Conservation (phyloP, 305 asterid genomes). For the Galium porrigens region DNA sequence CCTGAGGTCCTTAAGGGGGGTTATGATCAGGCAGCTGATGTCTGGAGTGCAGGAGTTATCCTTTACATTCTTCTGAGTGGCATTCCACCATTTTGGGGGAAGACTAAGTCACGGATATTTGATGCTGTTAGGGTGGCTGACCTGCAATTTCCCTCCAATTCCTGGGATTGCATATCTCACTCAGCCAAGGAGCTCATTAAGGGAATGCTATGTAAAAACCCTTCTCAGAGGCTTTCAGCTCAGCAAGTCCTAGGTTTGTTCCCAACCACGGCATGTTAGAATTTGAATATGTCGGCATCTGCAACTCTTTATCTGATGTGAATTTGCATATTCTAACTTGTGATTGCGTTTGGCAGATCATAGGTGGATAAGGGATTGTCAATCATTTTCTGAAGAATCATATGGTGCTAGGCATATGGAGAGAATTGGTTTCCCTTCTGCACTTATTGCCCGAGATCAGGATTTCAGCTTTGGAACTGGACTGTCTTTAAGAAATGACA, state of each 20-base stretch:
- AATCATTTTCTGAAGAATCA: conserved; percentile 15
- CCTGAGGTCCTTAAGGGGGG: conserved; percentile 67
- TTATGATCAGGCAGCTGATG: conserved; percentile 62
- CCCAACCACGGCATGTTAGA: conserved; percentile 4
- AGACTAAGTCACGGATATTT: conserved; percentile 53
- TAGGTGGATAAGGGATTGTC: conserved; percentile 35
- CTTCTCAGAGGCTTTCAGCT: conserved; percentile 49
- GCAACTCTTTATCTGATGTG: not conserved
- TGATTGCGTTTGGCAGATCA: conserved; percentile 29
- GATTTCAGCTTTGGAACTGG: conserved; percentile 55
- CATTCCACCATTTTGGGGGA: conserved; percentile 70
- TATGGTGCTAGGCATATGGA: conserved; percentile 16
- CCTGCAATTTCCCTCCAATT: conserved; percentile 40
- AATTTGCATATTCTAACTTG: not conserved
- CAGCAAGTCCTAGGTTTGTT: conserved; percentile 51
- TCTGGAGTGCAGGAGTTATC: conserved; percentile 77
- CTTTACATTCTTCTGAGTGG: conserved; percentile 73
- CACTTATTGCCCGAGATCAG: conserved; percentile 30
- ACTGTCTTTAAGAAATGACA: conserved; percentile 25
- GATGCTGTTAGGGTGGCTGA: conserved; percentile 63
- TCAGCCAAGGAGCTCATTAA: conserved; percentile 51
- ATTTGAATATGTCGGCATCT: not conserved
- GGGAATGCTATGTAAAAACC: conserved; percentile 53
- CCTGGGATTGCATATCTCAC: conserved; percentile 42
- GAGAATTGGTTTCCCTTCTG: conserved; percentile 16